Conservation (phyloP, 2,329 filamentous ascomycete genomes). For the Colletotrichum truncatum region DNA sequence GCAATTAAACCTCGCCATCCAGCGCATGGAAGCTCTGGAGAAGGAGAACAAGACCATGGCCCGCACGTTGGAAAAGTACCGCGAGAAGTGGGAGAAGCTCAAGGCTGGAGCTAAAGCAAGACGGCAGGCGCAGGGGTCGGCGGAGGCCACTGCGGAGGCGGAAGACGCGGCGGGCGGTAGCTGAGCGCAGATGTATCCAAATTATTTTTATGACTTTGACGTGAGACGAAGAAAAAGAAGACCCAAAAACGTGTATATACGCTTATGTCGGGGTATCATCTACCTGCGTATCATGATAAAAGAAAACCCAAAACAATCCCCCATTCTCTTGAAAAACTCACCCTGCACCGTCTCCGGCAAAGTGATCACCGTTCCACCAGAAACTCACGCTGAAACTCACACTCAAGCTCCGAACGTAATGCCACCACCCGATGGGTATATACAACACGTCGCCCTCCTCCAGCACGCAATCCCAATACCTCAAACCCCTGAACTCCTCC, state of each 20-base stretch:
- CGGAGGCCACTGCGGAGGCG: conserved; percentile 44
- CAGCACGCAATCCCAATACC: conserved; percentile 81
- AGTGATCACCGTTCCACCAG: conserved; percentile 76
- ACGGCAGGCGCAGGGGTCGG: conserved; percentile 50
- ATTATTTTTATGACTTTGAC: not conserved
- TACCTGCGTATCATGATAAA: not conserved
- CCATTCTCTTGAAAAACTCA: not conserved
- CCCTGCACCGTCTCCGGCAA: not conserved
- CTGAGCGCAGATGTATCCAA: not conserved
- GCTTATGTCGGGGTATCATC: not conserved
- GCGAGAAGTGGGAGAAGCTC: conserved; percentile 69
- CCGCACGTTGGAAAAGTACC: conserved; percentile 65
- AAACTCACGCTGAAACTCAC: conserved; percentile 96
- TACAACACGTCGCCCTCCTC: conserved; percentile 86
- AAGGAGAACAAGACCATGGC: conserved; percentile 65
- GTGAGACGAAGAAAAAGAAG: not conserved
- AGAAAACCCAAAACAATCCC: not conserved
- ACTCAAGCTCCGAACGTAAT: conserved; percentile 88
- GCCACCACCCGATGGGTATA: conserved; percentile 97
- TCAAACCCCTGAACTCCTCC: conserved; percentile 63
- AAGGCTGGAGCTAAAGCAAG: conserved; percentile 70
- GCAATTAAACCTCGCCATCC: conserved; percentile 64
- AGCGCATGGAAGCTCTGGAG: conserved; percentile 74
- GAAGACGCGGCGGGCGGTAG: conserved; percentile 20
- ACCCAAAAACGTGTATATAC: not conserved